Base-by-base conservation (phyloP, 345 rosid genomes). In the Turritis glabra region DNA sequence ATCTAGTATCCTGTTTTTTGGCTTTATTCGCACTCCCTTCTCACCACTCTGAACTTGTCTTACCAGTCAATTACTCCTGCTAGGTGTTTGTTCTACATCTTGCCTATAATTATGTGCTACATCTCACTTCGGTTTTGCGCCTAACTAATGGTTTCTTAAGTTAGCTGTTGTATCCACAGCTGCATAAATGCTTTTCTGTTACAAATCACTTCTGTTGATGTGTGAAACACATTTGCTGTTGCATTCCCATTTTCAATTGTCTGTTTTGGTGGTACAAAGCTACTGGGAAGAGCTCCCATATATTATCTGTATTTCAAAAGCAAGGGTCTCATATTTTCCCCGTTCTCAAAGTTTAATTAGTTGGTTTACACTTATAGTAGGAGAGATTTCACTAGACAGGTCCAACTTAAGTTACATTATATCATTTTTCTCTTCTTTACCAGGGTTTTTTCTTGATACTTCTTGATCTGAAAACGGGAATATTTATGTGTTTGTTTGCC, bases 401-500 rank as follows among this genome's bases (percentile, higher is more conserved):
- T 40, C 38, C 37, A 57, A 23, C 13, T 40, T 41, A 25, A 23
- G 17, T 8, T 60, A 25, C 22, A 22, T 12, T 32, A 22, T 33
- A n/a, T 70, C 14, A 18, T 14, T 21, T 13, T 14, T 41, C 3
- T n/a, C 17, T 0, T 52, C 6, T 0, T 9, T 19, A 27, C 18
- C 43, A 47, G 46, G 58, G 26, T 3, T 61, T 27, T 7, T 13
- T 2, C 3, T 30, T 41, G 47, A 69, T 29, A 17, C 30, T 17
- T 23, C 30, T 17, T 65, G 59, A 35, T 43, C 63, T 48, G 22
- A 64, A 51, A 41, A 15, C 37, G 14, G 2, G 26, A 59, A n/a
- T 69, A 17, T 26, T 47, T 64, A 18, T 77, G n/a, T 74, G 50
- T 48, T 72, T 76, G 75, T 58, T 80, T 54, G 30, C 2, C n/a